phyloP scores from a whole-genome alignment of 345 rosid species.

The Clausena lansium region DNA sequence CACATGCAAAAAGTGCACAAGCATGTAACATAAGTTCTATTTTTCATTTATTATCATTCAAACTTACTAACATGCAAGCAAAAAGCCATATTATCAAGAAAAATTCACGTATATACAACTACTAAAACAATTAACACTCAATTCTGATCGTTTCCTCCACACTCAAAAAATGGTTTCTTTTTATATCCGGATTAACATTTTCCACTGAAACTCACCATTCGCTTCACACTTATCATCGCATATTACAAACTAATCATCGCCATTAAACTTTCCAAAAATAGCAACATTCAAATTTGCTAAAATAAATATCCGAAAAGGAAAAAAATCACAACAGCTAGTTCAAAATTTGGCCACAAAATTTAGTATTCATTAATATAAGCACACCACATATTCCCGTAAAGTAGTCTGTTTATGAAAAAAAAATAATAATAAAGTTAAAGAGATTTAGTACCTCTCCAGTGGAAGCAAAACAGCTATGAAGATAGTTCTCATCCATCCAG shows the following conservation, averaged over 20 bases:
- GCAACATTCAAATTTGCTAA: not conserved
- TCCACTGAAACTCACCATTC: not conserved
- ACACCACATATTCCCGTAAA: no score
- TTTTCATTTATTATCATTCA: not conserved
- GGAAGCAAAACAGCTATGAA: slow-evolving; percentile 66
- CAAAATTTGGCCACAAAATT: not conserved
- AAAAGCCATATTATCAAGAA: not conserved
- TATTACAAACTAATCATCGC: not conserved
- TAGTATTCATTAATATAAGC: not conserved
- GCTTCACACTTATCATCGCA: not conserved
- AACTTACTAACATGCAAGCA: not conserved
- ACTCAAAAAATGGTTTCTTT: not conserved
- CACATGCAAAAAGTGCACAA: not conserved
- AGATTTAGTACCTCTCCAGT: slow-evolving; percentile 63
- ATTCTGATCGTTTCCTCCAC: not conserved
- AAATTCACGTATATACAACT: not conserved
- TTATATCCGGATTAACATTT: no score
- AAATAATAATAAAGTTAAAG: not conserved
- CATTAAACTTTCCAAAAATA: not conserved
- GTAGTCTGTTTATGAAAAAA: no score
- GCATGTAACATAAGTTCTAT: not conserved
- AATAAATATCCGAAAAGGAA: not conserved
- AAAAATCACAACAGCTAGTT: no score
- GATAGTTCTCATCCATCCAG: slow-evolving; percentile 97
- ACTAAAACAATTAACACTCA: not conserved